Conservation (phyloP, 805 yeast genomes). For the Kodamaea leandrae region DNA sequence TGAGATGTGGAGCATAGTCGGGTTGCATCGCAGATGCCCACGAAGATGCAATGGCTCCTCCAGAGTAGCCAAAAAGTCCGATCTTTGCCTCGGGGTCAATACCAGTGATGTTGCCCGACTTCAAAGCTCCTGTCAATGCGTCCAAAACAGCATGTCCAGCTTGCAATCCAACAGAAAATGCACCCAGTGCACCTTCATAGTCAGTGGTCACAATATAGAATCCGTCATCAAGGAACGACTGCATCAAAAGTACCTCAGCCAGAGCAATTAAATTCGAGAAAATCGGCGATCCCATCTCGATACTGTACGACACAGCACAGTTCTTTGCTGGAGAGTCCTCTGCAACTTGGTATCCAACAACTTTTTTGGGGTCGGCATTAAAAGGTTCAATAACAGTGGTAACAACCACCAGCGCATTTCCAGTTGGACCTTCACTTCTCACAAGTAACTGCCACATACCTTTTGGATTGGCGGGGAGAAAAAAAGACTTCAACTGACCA, state of each 20-base stretch:
- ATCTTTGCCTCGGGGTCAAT: constrained; percentile 19
- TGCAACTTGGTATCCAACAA: constrained; percentile 21
- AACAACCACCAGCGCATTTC: constrained; percentile 20
- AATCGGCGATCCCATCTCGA: constrained; percentile 15
- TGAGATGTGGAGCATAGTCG: constrained; percentile 34
- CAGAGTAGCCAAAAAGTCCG: constrained; percentile 37
- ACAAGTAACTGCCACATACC: constrained; percentile 20
- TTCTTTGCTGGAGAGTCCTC: constrained; percentile 19
- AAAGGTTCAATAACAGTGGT: constrained; percentile 23
- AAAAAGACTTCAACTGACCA: constrained; percentile 15
- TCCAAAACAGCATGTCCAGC: constrained; percentile 32
- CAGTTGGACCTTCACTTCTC: constrained; percentile 19
- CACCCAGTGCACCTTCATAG: constrained; percentile 32
- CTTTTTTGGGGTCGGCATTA: constrained; percentile 22
- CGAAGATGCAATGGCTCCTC: constrained; percentile 35
- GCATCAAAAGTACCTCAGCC: constrained; percentile 15
- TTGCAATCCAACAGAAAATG: constrained; percentile 30
- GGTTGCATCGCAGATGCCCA: constrained; percentile 41
- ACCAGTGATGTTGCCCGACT: constrained; percentile 18
- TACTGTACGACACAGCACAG: constrained; percentile 22
- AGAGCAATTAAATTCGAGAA: constrained; percentile 14
- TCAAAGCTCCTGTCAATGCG: constrained; percentile 28
- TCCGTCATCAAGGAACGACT: constrained; percentile 22
- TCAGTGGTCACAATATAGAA: constrained; percentile 35
- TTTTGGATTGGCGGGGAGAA: constrained; percentile 18